Conservation (phyloP, 108 stramenopile genomes). For the Mediolabrus comicus region DNA sequence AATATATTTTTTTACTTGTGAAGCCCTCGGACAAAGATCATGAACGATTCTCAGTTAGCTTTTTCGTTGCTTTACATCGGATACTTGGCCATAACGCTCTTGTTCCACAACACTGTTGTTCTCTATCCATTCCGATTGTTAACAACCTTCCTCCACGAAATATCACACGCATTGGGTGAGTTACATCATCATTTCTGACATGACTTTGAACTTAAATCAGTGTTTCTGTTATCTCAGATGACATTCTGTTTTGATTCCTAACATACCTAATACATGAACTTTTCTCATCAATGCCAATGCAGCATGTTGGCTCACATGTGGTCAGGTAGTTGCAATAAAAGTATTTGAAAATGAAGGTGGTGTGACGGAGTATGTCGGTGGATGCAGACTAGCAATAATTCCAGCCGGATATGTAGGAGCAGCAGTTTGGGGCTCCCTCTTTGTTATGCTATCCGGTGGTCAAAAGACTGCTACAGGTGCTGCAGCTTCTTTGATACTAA, state of each 20-base stretch:
- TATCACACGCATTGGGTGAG: constrained; percentile 28
- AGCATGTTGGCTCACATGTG: constrained; percentile 50
- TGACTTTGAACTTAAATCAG: too few relatives aligned
- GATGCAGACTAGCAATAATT: constrained; percentile 41
- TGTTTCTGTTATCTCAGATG: not conserved
- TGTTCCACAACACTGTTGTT: constrained; percentile 36
- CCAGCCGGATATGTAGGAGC: constrained; percentile 48
- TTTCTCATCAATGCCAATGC: not conserved
- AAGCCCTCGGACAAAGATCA: too few relatives aligned
- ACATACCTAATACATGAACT: not conserved
- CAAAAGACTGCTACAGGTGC: constrained; percentile 40
- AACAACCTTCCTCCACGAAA: constrained; percentile 51
- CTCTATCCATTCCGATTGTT: constrained; percentile 43
- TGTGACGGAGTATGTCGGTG: constrained; percentile 42
- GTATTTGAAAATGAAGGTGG: constrained; percentile 53
- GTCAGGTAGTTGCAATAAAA: constrained; percentile 26
- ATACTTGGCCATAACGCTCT: constrained; percentile 34
- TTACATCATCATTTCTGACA: too few relatives aligned
- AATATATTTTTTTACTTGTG: too few relatives aligned
- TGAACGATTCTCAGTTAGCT: constrained; percentile 47
- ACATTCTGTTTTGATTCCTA: not conserved
- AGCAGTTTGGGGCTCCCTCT: constrained; percentile 45
- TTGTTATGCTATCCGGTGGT: constrained; percentile 46
- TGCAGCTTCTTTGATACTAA: constrained; percentile 30
- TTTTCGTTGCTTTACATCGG: constrained; percentile 32